Base-by-base conservation (phyloP, 106 monocot genomes). In the Xerophyta viscosa region DNA sequence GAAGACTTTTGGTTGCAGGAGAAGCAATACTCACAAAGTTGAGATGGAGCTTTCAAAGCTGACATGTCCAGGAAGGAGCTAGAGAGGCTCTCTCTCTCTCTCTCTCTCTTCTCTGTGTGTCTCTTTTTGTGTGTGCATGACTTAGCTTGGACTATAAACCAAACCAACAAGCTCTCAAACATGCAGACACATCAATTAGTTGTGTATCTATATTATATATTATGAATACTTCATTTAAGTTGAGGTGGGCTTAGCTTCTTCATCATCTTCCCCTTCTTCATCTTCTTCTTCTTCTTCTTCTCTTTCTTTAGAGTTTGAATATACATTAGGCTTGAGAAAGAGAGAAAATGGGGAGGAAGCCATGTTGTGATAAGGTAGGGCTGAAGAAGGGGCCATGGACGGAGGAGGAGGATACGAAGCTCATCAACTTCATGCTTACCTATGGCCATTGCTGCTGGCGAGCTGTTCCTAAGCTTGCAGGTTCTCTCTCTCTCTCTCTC, bases 351-450 rank as follows among this genome's bases (percentile, higher is more conserved):
- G 52, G 52, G 29, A 53, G 52, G 52, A 53, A 53, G 52, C 52
- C 52, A 18, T 53, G 52, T 17, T 53, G 52, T 29, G 52, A 53
- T 11, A 53, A 53, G 28, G 52, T 53, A 17, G 52, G 52, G 29
- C 19, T 53, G 52, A 53, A 53, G 52, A 53, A 53, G 29, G 52
- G 52, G 13, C 52, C 52, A 53, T 53, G 52, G 52, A 53, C 52
- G 4, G 52, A 26, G 0, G 52, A 53, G n/a, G 52, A 53, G 29
- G 52, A 53, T 17, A 53, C 18, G 52, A 53, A 53, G 52, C 28
- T 53, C 28, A 53, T 53, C 52, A 53, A 53, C 52, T 53, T 53
- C 52, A 53, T 29, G 6, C 52, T 53, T 29, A 53, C 52, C 11
- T 12, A 53, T 53, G 52, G 52, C 28, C 52, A 53, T 14, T 53